Evolutionary conservation across 495 filamentous ascomycete genomes (phyloP).

Genomic region (Geoglossum glabrum): DNA sequence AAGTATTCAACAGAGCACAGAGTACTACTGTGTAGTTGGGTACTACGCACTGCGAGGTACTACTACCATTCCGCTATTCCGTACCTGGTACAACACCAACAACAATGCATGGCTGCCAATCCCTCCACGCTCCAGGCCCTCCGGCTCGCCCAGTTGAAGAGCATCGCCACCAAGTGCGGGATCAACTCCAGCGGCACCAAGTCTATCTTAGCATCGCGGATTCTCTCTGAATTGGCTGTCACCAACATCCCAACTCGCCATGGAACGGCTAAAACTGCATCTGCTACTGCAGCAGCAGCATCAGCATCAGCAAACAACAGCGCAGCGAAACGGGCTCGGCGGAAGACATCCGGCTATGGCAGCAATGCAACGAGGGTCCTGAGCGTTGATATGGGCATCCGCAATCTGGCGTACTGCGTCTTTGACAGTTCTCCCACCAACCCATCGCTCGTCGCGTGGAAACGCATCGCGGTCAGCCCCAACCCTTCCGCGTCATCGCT

Average conservation of each 20-base stretch:
- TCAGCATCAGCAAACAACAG: too few species aligned
- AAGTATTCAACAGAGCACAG: too few species aligned
- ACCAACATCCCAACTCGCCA: not conserved
- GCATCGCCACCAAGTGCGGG: constrained; percentile 31
- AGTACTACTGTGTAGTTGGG: too few species aligned
- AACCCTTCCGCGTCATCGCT: constrained; percentile 17
- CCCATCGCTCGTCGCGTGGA: constrained; percentile 21
- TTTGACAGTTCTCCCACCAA: constrained; percentile 21
- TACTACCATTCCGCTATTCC: too few species aligned
- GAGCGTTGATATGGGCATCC: constrained; percentile 76
- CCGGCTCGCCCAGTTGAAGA: constrained; percentile 27
- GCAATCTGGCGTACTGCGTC: constrained; percentile 61
- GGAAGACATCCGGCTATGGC: not conserved
- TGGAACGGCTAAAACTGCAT: not conserved
- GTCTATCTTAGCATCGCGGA: constrained; percentile 14
- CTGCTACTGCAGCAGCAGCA: not conserved
- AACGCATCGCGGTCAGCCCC: constrained; percentile 10
- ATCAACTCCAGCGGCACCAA: constrained; percentile 32
- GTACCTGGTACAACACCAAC: too few species aligned
- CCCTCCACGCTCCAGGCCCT: constrained; percentile 20
- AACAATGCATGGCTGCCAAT: constrained; percentile 11
- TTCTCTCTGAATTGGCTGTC: constrained; percentile 6
- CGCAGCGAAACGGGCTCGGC: constrained; percentile 4
- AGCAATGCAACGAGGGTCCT: constrained; percentile 26
- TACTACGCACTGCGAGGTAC: too few species aligned